These are phyloP conservation scores for Venturia carpophila DNA, from an alignment of 2,329 filamentous ascomycete species.

Conservation along the genomic window DNA sequence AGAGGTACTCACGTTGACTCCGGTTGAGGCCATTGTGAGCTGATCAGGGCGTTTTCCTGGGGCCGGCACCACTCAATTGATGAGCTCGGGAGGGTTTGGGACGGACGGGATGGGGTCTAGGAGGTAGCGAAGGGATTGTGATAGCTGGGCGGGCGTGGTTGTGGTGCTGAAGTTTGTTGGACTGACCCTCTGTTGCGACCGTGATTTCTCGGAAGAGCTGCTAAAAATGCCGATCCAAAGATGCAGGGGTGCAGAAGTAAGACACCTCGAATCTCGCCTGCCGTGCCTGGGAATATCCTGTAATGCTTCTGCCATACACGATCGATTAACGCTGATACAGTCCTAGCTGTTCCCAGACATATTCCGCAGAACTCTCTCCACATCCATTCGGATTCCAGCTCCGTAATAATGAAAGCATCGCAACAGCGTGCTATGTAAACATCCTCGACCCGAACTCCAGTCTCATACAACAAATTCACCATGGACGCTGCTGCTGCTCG, in stretches of 20 bases:
- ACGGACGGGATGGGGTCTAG: constrained; percentile 22
- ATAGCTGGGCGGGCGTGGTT: constrained; percentile 20
- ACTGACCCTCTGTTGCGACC: background rate
- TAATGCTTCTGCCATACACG: background rate
- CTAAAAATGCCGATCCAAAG: background rate
- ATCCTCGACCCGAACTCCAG: background rate
- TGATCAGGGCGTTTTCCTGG: background rate
- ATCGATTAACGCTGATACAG: background rate
- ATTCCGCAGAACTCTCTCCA: background rate
- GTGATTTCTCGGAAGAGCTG: constrained; percentile 6
- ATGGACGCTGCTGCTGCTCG: constrained; percentile 57
- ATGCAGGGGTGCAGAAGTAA: background rate
- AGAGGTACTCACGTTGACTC: constrained; percentile 42
- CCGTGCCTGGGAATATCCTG: background rate
- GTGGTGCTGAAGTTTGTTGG: constrained; percentile 10
- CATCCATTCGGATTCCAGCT: background rate
- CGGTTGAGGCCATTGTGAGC: constrained; percentile 33
- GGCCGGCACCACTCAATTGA: constrained; percentile 3
- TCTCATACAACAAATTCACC: background rate
- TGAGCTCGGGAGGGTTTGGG: constrained; percentile 21
- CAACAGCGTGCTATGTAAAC: background rate
- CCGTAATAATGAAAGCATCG: background rate
- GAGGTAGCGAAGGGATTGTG: constrained; percentile 17
- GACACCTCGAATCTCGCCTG: background rate
- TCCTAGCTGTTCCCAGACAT: background rate